These are phyloP conservation scores for Pseudoneurospora amorphoporcata DNA, from an alignment of 495 filamentous ascomycete species.

Conservation along the genomic window DNA sequence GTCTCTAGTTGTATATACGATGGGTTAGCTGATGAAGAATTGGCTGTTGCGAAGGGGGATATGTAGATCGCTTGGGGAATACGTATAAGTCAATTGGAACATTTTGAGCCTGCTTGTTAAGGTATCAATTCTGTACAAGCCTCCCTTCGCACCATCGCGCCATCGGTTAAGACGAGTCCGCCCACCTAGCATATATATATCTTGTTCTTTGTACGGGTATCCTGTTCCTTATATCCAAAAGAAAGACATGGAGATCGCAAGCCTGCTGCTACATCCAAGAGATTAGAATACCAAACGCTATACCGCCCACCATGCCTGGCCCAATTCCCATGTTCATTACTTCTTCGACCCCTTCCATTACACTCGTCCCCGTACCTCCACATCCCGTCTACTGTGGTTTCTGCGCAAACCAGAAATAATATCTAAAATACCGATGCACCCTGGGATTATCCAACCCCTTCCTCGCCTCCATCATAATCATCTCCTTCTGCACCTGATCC, in stretches of 20 bases:
- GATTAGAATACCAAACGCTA: not conserved
- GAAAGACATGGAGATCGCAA: not conserved
- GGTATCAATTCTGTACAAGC: no score
- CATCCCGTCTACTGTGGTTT: conserved; percentile 7
- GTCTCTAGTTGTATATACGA: no score
- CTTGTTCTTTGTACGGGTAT: not conserved
- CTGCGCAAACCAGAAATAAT: conserved; percentile 32
- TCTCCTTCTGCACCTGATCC: conserved; percentile 19
- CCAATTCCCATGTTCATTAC: not conserved
- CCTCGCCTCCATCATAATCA: conserved; percentile 18
- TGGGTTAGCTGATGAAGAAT: no score
- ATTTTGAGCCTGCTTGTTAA: no score
- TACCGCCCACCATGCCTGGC: not conserved
- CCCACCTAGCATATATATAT: not conserved
- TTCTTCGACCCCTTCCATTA: not conserved
- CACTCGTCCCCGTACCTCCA: not conserved
- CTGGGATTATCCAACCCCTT: conserved; percentile 18
- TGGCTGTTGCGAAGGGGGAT: no score
- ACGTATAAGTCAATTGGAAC: no score
- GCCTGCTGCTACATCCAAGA: not conserved
- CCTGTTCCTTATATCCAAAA: not conserved
- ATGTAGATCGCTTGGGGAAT: no score
- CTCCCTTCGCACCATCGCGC: not conserved
- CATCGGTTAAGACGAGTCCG: not conserved
- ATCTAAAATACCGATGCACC: conserved; percentile 29